Conservation (phyloP, 1,139 yeast species). For the Nadsonia commutata region DNA sequence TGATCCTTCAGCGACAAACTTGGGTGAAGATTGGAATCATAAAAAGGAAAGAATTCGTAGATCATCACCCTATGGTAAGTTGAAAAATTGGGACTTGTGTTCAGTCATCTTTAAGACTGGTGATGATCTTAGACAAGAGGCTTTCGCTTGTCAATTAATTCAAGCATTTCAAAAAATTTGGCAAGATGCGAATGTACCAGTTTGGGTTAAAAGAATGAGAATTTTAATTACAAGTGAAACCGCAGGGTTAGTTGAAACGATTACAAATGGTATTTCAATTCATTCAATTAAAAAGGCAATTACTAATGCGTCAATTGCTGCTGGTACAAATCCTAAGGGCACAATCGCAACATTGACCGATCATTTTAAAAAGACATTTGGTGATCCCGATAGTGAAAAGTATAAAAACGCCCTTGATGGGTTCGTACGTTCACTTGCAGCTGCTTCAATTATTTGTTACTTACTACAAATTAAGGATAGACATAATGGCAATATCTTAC, state of each 20-base stretch:
- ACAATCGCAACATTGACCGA: slow-evolving; percentile 58
- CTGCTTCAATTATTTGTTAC: slow-evolving; percentile 80
- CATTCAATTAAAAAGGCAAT: slow-evolving; percentile 89
- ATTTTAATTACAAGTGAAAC: slow-evolving; percentile 81
- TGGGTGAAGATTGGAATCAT: slow-evolving; percentile 87
- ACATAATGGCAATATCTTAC: slow-evolving; percentile 90
- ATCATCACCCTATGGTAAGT: slow-evolving; percentile 68
- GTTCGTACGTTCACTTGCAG: slow-evolving; percentile 74
- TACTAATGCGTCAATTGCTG: slow-evolving; percentile 54
- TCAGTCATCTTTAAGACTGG: slow-evolving; percentile 96
- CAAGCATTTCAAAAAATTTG: slow-evolving; percentile 76
- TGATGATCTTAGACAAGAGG: slow-evolving; percentile 89
- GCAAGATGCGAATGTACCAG: slow-evolving; percentile 49
- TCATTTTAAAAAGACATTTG: slow-evolving; percentile 64
- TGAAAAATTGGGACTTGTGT: slow-evolving; percentile 84
- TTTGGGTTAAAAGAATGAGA: slow-evolving; percentile 90
- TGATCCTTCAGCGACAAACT: slow-evolving; percentile 34
- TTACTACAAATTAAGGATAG: slow-evolving; percentile 84
- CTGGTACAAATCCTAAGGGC: slow-evolving; percentile 55
- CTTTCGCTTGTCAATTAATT: slow-evolving; percentile 90
- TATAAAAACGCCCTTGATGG: slow-evolving; percentile 65
- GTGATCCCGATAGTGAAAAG: slow-evolving; percentile 34
- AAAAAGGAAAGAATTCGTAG: slow-evolving; percentile 68
- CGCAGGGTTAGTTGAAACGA: slow-evolving; percentile 88
- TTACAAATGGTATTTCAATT: slow-evolving; percentile 80